A percentile compares a stretch with the other conserved stretches of the same genome.
phyloP scores from a whole-genome alignment of 306 rosid species.

The Purshia tridentata region DNA sequence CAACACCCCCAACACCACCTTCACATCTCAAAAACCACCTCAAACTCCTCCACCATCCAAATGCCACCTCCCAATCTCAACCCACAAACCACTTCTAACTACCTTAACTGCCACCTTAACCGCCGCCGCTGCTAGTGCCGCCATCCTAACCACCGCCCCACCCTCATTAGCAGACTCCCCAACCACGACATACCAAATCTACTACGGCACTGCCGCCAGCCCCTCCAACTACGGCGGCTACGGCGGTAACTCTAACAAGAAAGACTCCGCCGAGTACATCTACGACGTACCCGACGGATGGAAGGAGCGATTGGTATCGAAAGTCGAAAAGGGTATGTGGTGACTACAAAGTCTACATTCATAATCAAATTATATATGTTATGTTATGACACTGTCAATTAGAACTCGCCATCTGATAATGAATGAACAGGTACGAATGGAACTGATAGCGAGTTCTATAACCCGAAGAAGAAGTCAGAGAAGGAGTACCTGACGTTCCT shows the following conservation, averaged over 20 bases:
- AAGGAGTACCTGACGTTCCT: conserved; percentile 77
- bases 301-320: conserved; percentile 86
- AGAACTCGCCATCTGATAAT: neutral
- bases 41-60: conserved; percentile 27
- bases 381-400: neutral
- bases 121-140: conserved; percentile 48
- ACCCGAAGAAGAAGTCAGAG: conserved; percentile 75
- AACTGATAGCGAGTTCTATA: conserved; percentile 81
- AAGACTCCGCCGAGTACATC: conserved; percentile 77
- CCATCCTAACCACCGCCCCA: conserved; percentile 46
- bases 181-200: conserved; percentile 45
- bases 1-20: conserved; percentile 41
- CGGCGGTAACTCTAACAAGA: conserved; percentile 77
- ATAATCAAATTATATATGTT: too few species aligned
- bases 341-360: neutral
- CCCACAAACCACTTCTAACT: conserved; percentile 38
- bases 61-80: conserved; percentile 27
- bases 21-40: conserved; percentile 40
- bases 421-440: conserved; percentile 53
- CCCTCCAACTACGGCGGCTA: conserved; percentile 88
- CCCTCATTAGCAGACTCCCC: conserved; percentile 47
- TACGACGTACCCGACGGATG: conserved; percentile 81
- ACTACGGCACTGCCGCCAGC: conserved; percentile 91
- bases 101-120: conserved; percentile 30
- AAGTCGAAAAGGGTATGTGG: conserved; percentile 70